Conservation (phyloP, 1,284 basidiomycete genomes). For the Ceratobasidium sp. region DNA sequence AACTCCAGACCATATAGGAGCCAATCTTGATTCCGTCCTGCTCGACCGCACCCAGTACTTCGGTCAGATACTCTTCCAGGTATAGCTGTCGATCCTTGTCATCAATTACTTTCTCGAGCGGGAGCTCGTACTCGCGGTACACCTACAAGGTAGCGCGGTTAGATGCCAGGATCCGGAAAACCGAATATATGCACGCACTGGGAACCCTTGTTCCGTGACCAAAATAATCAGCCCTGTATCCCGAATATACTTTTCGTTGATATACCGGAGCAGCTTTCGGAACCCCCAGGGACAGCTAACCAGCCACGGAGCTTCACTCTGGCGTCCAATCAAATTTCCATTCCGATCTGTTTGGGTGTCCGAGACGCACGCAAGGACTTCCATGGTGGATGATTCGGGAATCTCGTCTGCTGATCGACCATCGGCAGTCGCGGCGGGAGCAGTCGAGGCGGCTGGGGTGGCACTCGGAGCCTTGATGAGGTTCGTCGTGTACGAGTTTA, state of each 20-base stretch:
- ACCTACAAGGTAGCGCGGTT: not conserved
- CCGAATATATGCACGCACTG: not conserved
- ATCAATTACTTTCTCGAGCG: conserved; percentile 62
- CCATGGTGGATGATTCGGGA: conserved; percentile 1
- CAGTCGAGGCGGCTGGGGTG: not conserved
- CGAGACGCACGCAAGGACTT: conserved; percentile 1
- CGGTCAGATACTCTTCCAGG: conserved; percentile 66
- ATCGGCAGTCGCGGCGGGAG: conserved; percentile 45
- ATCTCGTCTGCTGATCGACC: conserved; percentile 8
- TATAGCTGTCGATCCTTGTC: conserved; percentile 72
- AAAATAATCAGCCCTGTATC: not conserved
- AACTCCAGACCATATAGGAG: conserved; percentile 76
- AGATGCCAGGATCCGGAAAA: not conserved
- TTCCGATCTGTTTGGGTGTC: not conserved
- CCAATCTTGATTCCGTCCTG: conserved; percentile 70
- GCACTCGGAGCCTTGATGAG: conserved; percentile 57
- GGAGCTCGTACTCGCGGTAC: conserved; percentile 58
- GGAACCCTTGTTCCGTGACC: conserved; percentile 14
- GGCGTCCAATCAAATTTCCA: conserved; percentile 13
- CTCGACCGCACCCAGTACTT: conserved; percentile 62
- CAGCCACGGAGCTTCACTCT: conserved; percentile 5
- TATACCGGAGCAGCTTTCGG: conserved; percentile 14
- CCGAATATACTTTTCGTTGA: conserved; percentile 19
- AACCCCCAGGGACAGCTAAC: conserved; percentile 22
- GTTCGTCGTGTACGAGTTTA: conserved; percentile 76